Base-by-base conservation (phyloP, 805 yeast species). In the Teunomyces atbi region DNA sequence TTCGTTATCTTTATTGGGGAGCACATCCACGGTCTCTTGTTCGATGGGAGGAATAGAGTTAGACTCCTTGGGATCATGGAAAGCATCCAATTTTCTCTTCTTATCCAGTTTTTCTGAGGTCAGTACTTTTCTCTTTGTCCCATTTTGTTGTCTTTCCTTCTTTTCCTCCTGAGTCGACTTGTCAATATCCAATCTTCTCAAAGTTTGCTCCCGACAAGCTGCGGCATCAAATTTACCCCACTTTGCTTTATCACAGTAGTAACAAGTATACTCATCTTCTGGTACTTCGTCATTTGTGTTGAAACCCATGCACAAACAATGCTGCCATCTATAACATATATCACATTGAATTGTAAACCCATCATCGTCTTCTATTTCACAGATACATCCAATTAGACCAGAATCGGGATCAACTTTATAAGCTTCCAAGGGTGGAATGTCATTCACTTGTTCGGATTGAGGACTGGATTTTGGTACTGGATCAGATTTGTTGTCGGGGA, bases 321-420 rank as follows among this genome's bases (percentile, higher is more conserved):
- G 98, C 62, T 91, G 97, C 97, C 97, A 91, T 51, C 96, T 80
- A 64, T 79, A 84, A 64, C 98, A 91, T 28, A 81, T 76, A 62
- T 90, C 97, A 69, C 99, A 94, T 67, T 94, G 98, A 51, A 94
- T 87, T 19, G 96, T 91, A 59, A 89, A 85, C 0, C 97, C 97
- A 56, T 92, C 94, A 66, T 89, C 97, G 49, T 89, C 95, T 47
- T 82, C 87, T 55, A 75, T 83, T 1, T 83, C 89, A 73, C 98
- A 92, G 6, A 91, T 81, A 67, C 98, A 92, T 1, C 96, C 89
- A 45, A 92, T 91, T 0, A 82, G 66, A 0, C 96, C 97, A 2
- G 92, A 76, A 61, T 91, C 96, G 4, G 89, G 86, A 53, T 81
- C 89, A 1, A 85, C 90, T 12, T 79, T 77, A 61, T 83, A 86